Evolutionary conservation across 495 filamentous ascomycete species (phyloP).

Genomic region (Penicillium verhagenii): DNA sequence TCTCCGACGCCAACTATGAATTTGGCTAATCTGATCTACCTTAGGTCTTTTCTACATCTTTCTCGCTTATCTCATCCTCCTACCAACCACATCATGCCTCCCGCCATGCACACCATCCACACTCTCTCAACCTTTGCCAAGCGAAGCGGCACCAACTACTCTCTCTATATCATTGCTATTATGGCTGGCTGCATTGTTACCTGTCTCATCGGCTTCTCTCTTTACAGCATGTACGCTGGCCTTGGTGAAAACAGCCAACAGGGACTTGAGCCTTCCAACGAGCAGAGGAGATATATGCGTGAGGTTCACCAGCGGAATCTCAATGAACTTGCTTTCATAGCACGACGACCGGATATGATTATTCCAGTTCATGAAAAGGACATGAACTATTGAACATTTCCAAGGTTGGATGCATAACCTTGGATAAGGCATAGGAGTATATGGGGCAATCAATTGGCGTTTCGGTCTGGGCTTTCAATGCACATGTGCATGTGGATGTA

Average conservation of each 20-base stretch:
- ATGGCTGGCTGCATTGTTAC: slow-evolving; percentile 23
- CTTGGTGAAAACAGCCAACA: slow-evolving; percentile 2
- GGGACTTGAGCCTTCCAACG: slow-evolving; percentile 8
- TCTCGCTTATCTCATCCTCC: not conserved
- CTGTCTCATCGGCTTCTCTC: slow-evolving; percentile 21
- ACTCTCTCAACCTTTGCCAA: slow-evolving; percentile 12
- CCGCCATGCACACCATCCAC: slow-evolving; percentile 8
- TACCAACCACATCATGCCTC: not conserved
- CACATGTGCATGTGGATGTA: not conserved
- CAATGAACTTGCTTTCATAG: slow-evolving; percentile 17
- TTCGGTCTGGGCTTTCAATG: not conserved
- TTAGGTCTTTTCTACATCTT: slow-evolving; percentile 1
- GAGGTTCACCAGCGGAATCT: slow-evolving; percentile 25
- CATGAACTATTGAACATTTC: slow-evolving; percentile 13
- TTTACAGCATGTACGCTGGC: slow-evolving; percentile 26
- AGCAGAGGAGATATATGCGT: slow-evolving; percentile 31
- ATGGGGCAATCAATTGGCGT: not conserved
- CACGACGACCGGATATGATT: slow-evolving; percentile 26
- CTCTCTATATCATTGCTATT: slow-evolving; percentile 30
- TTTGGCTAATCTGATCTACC: not conserved
- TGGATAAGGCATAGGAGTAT: not conserved
- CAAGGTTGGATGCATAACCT: not conserved
- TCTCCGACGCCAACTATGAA: not conserved
- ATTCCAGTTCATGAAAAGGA: slow-evolving; percentile 20
- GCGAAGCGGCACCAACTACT: slow-evolving; percentile 14